Base-by-base conservation (phyloP, 163 green algal genomes). In the Scenedesmus sp. region DNA sequence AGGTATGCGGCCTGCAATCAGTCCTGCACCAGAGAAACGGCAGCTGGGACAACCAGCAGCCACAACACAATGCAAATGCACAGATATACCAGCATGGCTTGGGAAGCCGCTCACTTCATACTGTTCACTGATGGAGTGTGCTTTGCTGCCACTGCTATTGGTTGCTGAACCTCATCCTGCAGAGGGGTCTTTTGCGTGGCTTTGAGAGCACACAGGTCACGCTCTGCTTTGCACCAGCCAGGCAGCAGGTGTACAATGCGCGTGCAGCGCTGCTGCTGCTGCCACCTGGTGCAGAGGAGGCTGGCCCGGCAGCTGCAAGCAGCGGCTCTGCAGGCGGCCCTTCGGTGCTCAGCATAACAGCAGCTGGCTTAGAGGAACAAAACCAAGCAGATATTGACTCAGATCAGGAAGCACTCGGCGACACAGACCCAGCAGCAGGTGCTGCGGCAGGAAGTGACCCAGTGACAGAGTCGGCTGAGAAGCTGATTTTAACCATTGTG, bases 171-270 rank as follows among this genome's bases (percentile, higher is more conserved):
- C 13, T 56, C 57, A 18, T 89, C 7, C 16, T 86, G 62, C 88
- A 92, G 88, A n/a, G 23, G 8, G 96, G 95, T 18, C 20, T 95
- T 18, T 91, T 98, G 60, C 92, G 94, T 8, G 95, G 95, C 81
- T 96, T 95, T 85, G 94, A 97, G 91, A 93, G 76, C 79, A 90
- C 86, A 3, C 46, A 92, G n/a, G 91, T 97, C 5, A 92, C 92
- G 0, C 95, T 95, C 91, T 94, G 20, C 59, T 97, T 98, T 87
- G 57, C 60, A 6, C 96, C 96, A 15, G 55, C 73, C 18, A 86
- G 67, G 57, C 91, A 96, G 81, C 93, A 91, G 57, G 52, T 90
- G 1, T 95, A 94, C 83, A 93, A 94, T 59, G 88, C 77, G 2
- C 89, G 89, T 55, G 89, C 92, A 16, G 79, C 88, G n/a, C 90